Evolutionary conservation across 2,329 filamentous ascomycete genomes (phyloP), one percentile per base, ranked within the genome.

Genomic region (Didymella pomorum): DNA sequence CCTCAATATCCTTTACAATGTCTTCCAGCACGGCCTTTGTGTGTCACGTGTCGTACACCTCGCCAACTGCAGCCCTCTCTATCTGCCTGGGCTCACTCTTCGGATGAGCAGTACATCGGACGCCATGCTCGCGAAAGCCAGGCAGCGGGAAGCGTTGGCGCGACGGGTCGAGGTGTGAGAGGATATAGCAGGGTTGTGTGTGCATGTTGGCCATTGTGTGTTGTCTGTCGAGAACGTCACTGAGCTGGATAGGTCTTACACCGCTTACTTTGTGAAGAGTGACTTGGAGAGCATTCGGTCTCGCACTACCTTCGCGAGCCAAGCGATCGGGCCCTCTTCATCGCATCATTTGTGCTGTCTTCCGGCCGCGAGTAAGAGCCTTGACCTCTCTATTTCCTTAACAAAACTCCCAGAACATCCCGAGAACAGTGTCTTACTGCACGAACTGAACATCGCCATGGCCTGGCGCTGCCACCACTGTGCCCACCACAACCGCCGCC

Each of bases 401-500:
- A n/a, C n/a, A n/a, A n/a, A n/a, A n/a, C n/a, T n/a, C n/a, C 26
- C 26, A 28, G 7, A 28, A 9, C 5, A 6, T 28, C 26, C 7
- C 26, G 5, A 28, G 26, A 6, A 2, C 26, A 28, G 25, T 8
- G 8, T 8, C 8, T 8, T 26, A 4, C 11, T 11, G 11, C 10
- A 29, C 28, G 6, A 8, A 5, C 7, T 5, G 2, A 2, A 29
- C 8, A 29, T 29, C 8, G 11, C 29, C 12, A 60, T 56, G 56
- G 42, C 46, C 42, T 60, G 52, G 57, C 52, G 48, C 41, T 59
- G 57, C 47, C 51, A 48, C 29, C 28, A 18, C 35, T 56, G 57
- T 35, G 16, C 11, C 4, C 39, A 54, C 35, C 29, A 46, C 33
- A 59, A 59, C 23, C 51, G 41, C n/a, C 46, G 29, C 39, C 3